Evolutionary conservation across 2,329 filamentous ascomycete species (phyloP), one percentile per base, ranked within the genome.

Genomic region (Orbilia javanica): DNA sequence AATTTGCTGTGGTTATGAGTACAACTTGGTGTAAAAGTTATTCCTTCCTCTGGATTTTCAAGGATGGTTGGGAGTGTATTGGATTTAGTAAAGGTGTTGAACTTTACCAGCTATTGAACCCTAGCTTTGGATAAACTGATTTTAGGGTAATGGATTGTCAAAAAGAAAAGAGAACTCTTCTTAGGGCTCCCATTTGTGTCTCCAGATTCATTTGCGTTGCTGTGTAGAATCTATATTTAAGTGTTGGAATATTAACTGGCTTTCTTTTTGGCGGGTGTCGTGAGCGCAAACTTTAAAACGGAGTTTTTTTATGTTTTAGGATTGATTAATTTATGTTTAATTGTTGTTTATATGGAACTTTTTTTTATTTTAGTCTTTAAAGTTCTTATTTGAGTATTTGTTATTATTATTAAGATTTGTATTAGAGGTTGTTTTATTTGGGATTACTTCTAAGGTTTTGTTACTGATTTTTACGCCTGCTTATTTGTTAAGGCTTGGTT

Each of bases 311-410:
- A 84, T 83, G 76, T 79, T 82, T 83, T 84, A 84, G 82, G 82
- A 83, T 82, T 82, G 83, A 84, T 83, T 84, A 84, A 84, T 82
- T 82, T 82, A 82, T 84, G 83, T 84, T 82, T 82, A 84, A 84
- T 83, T 84, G 82, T 83, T 84, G 82, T 85, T 85, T 82, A 84
- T 81, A 84, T 81, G 82, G 82, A 85, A 85, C 83, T 82, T 84
- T 84, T 85, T 81, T 82, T 82, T 82, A 84, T 82, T 83, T 84
- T 82, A 84, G 83, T 84, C 82, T 81, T 84, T 83, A 83, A 85
- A 85, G 83, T 84, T 85, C 82, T 85, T 82, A 85, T 85, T 85
- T 83, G 83, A 85, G 82, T 84, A 84, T 84, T 84, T 85, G 82
- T 83, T 85, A 85, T 82, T 85, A 84, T 83, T 81, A 85, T 83